Base-by-base conservation (phyloP, 495 filamentous ascomycete genomes). In the Daldinia grandis region DNA sequence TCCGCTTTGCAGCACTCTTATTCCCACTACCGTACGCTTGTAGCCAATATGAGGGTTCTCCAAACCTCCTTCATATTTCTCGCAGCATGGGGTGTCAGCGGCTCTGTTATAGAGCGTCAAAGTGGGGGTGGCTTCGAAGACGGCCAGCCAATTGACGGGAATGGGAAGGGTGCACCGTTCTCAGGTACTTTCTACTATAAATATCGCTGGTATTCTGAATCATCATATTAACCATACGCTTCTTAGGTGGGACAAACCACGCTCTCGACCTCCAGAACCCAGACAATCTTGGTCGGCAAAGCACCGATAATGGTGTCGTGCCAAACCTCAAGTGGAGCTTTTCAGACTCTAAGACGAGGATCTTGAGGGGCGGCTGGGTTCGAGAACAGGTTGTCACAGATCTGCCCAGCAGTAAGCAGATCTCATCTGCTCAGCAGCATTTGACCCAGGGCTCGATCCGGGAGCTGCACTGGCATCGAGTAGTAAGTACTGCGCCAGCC, bases 271-370 rank as follows among this genome's bases (percentile, higher is more conserved):
- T 86, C 5, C 81, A 86, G 68, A 90, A 90, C 65, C 87, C 87
- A 0, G 86, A 89, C 62, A 87, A 88, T 62, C 81, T 91, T 8
- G 86, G 83, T 9, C 76, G 79, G 31, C 83, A 87, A 62, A 78
- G 76, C 44, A 90, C 89, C 5, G 89, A 90, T 68, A 81, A 78
- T 42, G 89, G 89, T 17, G 78, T 83, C 24, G 87, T 89, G 0
- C 81, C 84, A 2, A 90, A 90, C 66, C 80, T 88, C 64, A 89
- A 88, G 69, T 90, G 88, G 88, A 85, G 86, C 61, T 90, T 91
- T 74, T 87, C 84, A 0, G 84, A 89, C 75, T 88, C 86, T 21
- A 86, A 87, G 78, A 88, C 86, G 5, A 83, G 82, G 27, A 76
- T 89, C 42, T 81, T 89, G 57, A 82, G 79, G 25, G 89, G 88